phyloP scores from a whole-genome alignment of 345 rosid species.

The Pseudoturritis turrita region DNA sequence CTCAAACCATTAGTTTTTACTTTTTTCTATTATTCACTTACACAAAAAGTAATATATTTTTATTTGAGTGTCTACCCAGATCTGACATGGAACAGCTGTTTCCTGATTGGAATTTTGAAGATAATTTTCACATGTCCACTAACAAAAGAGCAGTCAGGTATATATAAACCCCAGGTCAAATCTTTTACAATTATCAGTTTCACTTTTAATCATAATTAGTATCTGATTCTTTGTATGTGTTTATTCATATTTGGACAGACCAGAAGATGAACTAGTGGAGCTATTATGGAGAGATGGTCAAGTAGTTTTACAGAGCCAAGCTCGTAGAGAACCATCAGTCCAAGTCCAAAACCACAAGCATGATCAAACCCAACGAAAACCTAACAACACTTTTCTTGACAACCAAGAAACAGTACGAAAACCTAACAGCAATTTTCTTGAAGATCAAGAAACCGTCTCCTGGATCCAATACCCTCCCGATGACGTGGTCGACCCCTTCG shows the following conservation, averaged over 20 bases:
- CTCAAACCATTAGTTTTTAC: neutral
- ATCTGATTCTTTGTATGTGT: constrained; percentile 6
- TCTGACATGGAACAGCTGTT: constrained; percentile 54
- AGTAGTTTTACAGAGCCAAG: constrained; percentile 62
- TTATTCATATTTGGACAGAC: constrained; percentile 30
- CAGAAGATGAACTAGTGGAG: constrained; percentile 63
- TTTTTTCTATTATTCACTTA: neutral
- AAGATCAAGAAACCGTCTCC: constrained; percentile 58
- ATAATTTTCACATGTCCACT: constrained; percentile 38
- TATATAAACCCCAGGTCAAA: neutral
- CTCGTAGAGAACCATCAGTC: constrained; percentile 36
- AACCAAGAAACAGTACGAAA: constrained; percentile 12
- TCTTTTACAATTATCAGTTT: neutral
- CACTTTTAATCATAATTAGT: neutral
- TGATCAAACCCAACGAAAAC: constrained; percentile 8
- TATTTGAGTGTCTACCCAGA: constrained; percentile 5
- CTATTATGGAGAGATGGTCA: constrained; percentile 68
- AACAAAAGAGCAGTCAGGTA: constrained; percentile 49
- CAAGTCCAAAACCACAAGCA: constrained; percentile 23
- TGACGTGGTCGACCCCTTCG: constrained; percentile 43
- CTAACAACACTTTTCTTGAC: neutral
- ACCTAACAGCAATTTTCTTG: neutral
- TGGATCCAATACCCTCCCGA: constrained; percentile 64
- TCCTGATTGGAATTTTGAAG: constrained; percentile 63
- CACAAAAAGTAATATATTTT: constrained; percentile 7